Percentiles rank a stretch among this genome's conserved stretches.
These are phyloP conservation scores for Podaxis sp. DNA, from an alignment of 768 basidiomycete genomes.

Conservation along the genomic window DNA sequence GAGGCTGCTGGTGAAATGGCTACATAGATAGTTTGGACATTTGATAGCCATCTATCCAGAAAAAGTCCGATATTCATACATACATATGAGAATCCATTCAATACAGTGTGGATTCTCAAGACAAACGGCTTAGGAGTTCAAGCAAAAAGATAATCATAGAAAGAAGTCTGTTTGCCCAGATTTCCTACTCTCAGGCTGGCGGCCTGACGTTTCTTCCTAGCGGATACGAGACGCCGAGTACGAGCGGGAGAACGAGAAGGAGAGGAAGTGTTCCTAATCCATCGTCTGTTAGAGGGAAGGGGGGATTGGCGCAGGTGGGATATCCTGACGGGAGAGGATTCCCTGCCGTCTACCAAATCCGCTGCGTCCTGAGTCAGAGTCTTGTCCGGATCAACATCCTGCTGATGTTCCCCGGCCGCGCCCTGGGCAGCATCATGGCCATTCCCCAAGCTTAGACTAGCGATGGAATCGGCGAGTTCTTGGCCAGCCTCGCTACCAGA, in stretches of 20 bases:
- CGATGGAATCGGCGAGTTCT: not conserved
- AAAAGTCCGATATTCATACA: too few species aligned
- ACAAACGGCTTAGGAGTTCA: not conserved
- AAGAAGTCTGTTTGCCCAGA: slow-evolving; percentile 13
- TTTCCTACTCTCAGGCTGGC: slow-evolving; percentile 14
- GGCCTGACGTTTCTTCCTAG: slow-evolving; percentile 17
- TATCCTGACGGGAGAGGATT: slow-evolving; percentile 18
- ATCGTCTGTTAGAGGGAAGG: slow-evolving; percentile 23
- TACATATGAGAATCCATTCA: too few species aligned
- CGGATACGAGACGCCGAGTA: slow-evolving; percentile 16
- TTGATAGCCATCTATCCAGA: too few species aligned
- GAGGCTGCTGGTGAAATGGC: not conserved
- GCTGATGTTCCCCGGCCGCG: not conserved
- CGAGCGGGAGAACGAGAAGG: slow-evolving; percentile 53
- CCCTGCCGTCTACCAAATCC: slow-evolving; percentile 13
- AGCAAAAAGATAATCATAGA: slow-evolving; percentile 27
- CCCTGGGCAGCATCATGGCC: not conserved
- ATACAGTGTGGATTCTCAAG: too few species aligned
- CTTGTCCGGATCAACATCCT: slow-evolving; percentile 11
- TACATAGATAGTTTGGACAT: too few species aligned
- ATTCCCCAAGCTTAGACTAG: slow-evolving; percentile 1
- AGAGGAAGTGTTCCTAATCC: slow-evolving; percentile 40
- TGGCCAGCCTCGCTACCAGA: slow-evolving; percentile 14
- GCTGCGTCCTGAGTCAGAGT: slow-evolving; percentile 7
- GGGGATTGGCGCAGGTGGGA: slow-evolving; percentile 25